Percentiles rank a stretch among this genome's conserved stretches.
phyloP scores from a whole-genome alignment of 768 basidiomycete genomes.

The Suillus bovinus region DNA sequence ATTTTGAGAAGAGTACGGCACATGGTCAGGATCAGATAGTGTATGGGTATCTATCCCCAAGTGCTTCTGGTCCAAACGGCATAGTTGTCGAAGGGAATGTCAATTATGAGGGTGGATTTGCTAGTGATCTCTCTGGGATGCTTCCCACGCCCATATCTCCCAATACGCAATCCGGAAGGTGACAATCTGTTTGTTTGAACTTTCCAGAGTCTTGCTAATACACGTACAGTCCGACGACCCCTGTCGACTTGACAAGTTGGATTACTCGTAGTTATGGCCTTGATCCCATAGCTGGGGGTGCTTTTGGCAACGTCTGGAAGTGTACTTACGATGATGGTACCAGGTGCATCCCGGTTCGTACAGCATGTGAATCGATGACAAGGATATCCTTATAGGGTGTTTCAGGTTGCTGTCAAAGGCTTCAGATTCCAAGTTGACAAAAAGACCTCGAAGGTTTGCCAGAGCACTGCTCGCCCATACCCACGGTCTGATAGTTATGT shows the following conservation, averaged over 20 bases:
- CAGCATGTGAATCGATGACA: neutral
- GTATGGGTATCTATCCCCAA: neutral
- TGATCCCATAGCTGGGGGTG: conserved; percentile 4
- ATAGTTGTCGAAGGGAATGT: neutral
- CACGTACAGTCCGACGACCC: neutral
- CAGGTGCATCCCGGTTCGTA: neutral
- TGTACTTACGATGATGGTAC: conserved; percentile 7
- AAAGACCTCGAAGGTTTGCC: neutral
- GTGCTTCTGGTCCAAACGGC: too few relatives aligned
- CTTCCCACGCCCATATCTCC: neutral
- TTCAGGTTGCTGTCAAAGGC: conserved; percentile 15
- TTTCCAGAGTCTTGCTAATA: neutral
- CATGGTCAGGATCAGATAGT: neutral
- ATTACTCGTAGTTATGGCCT: conserved; percentile 2
- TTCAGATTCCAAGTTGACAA: conserved; percentile 5
- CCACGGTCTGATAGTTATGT: neutral
- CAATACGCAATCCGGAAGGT: neutral
- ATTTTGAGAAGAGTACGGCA: too few relatives aligned
- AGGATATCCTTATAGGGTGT: neutral
- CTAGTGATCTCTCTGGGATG: conserved; percentile 1
- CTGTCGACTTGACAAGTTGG: conserved; percentile 2
- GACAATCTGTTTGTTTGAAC: neutral
- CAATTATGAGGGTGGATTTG: neutral
- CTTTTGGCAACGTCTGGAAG: conserved; percentile 14
- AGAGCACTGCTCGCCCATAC: neutral